phyloP scores from a whole-genome alignment of 1,139 yeast species.

The Sugiyamaella paludigena region DNA sequence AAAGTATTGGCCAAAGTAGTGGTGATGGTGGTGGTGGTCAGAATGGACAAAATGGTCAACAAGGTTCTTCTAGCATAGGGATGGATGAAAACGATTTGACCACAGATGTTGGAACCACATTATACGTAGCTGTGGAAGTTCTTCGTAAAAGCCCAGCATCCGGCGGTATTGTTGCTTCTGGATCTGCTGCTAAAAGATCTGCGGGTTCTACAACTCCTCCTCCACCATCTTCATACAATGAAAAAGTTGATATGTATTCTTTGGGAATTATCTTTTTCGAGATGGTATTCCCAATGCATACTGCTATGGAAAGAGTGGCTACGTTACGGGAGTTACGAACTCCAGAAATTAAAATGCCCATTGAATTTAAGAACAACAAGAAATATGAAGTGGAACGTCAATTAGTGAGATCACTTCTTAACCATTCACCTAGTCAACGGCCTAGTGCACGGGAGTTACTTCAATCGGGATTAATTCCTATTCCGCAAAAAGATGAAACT shows the following conservation, averaged over 20 bases:
- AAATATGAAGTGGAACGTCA: slow-evolving; percentile 58
- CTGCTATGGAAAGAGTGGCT: slow-evolving; percentile 89
- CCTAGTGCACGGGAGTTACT: slow-evolving; percentile 77
- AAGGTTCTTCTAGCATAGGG: no score
- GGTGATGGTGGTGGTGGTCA: slow-evolving; percentile 47
- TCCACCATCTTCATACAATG: slow-evolving; percentile 55
- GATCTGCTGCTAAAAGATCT: slow-evolving; percentile 7
- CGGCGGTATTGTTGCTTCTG: not conserved
- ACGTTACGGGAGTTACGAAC: slow-evolving; percentile 63
- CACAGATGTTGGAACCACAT: slow-evolving; percentile 88
- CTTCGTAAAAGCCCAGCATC: slow-evolving; percentile 38
- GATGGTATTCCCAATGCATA: slow-evolving; percentile 77
- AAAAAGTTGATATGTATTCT: slow-evolving; percentile 94
- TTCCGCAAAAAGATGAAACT: slow-evolving; percentile 84
- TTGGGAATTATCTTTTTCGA: slow-evolving; percentile 93
- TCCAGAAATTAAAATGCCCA: slow-evolving; percentile 61
- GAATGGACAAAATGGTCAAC: no score
- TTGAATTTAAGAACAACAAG: slow-evolving; percentile 49
- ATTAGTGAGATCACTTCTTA: slow-evolving; percentile 62
- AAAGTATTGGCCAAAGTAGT: slow-evolving; percentile 43
- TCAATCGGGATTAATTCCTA: slow-evolving; percentile 79
- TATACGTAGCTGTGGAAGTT: slow-evolving; percentile 91
- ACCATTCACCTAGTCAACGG: slow-evolving; percentile 73
- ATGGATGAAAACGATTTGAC: slow-evolving; percentile 54
- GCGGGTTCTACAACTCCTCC: slow-evolving; percentile 7